phyloP scores from a whole-genome alignment of 1,139 yeast species.

The Kluyveromyces sp. region DNA sequence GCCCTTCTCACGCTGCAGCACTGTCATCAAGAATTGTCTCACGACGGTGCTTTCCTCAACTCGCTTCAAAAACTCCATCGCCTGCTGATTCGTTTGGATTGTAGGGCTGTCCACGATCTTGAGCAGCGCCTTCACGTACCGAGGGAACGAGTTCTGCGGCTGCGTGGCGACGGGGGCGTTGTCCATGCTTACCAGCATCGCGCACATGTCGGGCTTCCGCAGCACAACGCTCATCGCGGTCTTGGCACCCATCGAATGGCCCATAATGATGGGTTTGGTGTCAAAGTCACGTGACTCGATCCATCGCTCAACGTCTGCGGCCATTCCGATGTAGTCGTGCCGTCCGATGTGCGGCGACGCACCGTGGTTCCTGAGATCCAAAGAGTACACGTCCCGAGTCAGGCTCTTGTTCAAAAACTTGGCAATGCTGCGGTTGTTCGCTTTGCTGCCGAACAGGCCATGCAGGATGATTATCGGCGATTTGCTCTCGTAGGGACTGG shows the following conservation, averaged over 20 bases:
- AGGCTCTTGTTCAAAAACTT: constrained; percentile 36
- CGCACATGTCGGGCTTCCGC: constrained; percentile 57
- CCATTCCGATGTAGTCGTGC: constrained; percentile 74
- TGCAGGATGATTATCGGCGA: constrained; percentile 72
- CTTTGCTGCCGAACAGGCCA: constrained; percentile 81
- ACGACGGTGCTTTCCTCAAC: constrained; percentile 56
- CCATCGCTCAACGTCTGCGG: constrained; percentile 77
- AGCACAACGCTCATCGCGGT: constrained; percentile 84
- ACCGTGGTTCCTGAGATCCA: constrained; percentile 89
- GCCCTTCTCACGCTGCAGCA: constrained; percentile 47
- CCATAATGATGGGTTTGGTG: constrained; percentile 56
- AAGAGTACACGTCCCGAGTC: constrained; percentile 51
- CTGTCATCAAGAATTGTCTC: constrained; percentile 58
- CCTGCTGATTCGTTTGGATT: constrained; percentile 53
- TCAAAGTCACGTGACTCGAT: constrained; percentile 38
- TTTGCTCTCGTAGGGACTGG: constrained; percentile 23
- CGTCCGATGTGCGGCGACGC: constrained; percentile 66
- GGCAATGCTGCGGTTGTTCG: constrained; percentile 72
- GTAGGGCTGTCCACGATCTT: constrained; percentile 42
- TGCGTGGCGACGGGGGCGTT: constrained; percentile 75
- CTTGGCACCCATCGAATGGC: constrained; percentile 98
- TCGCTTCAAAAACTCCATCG: constrained; percentile 54
- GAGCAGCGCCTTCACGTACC: constrained; percentile 57
- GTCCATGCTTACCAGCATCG: constrained; percentile 71
- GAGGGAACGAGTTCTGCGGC: constrained; percentile 55